Percentiles rank a stretch among this genome's conserved stretches.
These are phyloP conservation scores for Globisporangium takayamanum DNA, from an alignment of 352 stramenopile genomes.

Conservation along the genomic window DNA sequence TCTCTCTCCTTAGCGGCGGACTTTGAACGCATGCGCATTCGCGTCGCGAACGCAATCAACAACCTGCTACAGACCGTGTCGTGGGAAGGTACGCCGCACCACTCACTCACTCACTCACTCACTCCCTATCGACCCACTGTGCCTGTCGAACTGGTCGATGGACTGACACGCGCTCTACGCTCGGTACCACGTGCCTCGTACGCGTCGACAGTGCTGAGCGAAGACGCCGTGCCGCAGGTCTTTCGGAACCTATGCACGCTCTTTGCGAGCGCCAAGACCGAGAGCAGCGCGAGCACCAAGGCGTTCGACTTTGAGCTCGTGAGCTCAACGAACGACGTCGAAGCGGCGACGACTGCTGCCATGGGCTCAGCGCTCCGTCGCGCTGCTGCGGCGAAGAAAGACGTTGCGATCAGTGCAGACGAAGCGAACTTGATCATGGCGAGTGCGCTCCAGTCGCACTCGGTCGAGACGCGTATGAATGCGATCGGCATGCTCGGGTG, in stretches of 20 bases:
- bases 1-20: constrained; percentile 30
- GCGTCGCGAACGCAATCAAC: constrained; percentile 74
- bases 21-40: constrained; percentile 80
- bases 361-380: constrained; percentile 71
- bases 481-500: constrained; percentile 72
- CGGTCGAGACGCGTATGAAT: constrained; percentile 67
- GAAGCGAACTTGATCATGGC: constrained; percentile 67
- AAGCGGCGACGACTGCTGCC: constrained; percentile 57
- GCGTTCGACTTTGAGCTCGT: constrained; percentile 31
- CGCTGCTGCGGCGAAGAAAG: constrained; percentile 40
- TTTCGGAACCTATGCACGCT: constrained; percentile 77
- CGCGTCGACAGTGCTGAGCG: constrained; percentile 23
- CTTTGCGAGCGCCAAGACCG: constrained; percentile 54
- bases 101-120: too few relatives aligned
- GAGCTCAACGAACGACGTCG: constrained; percentile 49
- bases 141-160: neutral
- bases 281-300: constrained; percentile 23
- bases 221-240: constrained; percentile 56
- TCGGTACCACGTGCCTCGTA: neutral
- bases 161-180: too few relatives aligned
- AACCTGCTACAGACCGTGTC: constrained; percentile 66
- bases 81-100: constrained; percentile 27
- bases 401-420: constrained; percentile 45
- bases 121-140: neutral
- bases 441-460: constrained; percentile 50